Conservation (phyloP, 2,329 filamentous ascomycete species). For the Penicillium decumbens region DNA sequence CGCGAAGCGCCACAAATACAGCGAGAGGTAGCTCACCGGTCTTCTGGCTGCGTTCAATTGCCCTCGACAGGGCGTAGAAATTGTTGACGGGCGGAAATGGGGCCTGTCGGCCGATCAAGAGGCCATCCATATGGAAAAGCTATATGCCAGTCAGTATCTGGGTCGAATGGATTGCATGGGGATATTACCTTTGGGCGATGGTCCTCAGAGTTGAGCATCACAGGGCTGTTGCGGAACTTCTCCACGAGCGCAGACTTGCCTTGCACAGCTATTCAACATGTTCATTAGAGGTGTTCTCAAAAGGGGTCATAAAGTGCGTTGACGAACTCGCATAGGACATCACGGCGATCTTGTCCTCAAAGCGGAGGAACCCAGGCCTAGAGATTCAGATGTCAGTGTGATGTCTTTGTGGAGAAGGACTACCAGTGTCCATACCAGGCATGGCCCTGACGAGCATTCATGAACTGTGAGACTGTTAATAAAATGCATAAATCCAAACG, state of each 20-base stretch:
- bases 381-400: neutral
- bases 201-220: constrained; percentile 79
- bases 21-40: constrained; percentile 5
- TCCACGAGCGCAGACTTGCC: constrained; percentile 85
- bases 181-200: constrained; percentile 75
- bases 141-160: constrained; percentile 31
- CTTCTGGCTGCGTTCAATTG: constrained; percentile 7
- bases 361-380: constrained; percentile 70
- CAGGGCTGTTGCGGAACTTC: constrained; percentile 94
- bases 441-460: constrained; percentile 64
- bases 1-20: neutral
- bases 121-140: constrained; percentile 51
- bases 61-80: constrained; percentile 10
- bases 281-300: constrained; percentile 9
- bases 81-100: constrained; percentile 12
- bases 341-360: constrained; percentile 69
- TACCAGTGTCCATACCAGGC: constrained; percentile 52
- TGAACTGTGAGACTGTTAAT: constrained; percentile 55
- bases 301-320: neutral
- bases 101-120: constrained; percentile 1
- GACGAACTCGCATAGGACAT: constrained; percentile 89
- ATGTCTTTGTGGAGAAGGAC: neutral
- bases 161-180: neutral
- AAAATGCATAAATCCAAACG: neutral
- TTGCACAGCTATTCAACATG: constrained; percentile 64